Conservation (phyloP, 805 yeast species). For the Kazachstania africana region DNA sequence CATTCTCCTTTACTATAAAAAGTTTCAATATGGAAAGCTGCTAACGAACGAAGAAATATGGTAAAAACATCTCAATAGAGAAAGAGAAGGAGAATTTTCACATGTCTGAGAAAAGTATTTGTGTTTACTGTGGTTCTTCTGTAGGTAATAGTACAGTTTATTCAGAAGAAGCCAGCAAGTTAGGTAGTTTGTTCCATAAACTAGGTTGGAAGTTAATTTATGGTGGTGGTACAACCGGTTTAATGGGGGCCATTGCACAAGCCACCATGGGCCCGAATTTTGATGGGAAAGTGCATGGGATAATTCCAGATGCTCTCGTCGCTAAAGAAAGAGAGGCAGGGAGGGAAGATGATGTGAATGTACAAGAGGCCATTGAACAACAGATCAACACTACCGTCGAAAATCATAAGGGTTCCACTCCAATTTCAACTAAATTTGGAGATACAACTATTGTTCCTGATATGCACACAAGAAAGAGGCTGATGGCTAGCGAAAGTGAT, state of each 20-base stretch:
- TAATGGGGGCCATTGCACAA: slow-evolving; percentile 69
- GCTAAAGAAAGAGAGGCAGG: slow-evolving; percentile 51
- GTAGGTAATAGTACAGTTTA: slow-evolving; percentile 45
- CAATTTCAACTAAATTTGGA: slow-evolving; percentile 49
- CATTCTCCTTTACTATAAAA: too few relatives aligned
- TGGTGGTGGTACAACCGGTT: slow-evolving; percentile 83
- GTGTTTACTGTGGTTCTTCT: slow-evolving; percentile 84
- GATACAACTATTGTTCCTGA: slow-evolving; percentile 71
- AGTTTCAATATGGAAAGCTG: too few relatives aligned
- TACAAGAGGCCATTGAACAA: slow-evolving; percentile 29
- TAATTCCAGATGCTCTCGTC: slow-evolving; percentile 77
- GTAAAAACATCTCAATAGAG: too few relatives aligned
- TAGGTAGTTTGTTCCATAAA: slow-evolving; percentile 48
- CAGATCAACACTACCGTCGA: slow-evolving; percentile 45
- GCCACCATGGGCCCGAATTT: slow-evolving; percentile 36
- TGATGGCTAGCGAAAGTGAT: slow-evolving; percentile 80
- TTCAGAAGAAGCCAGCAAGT: slow-evolving; percentile 40
- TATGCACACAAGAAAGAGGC: slow-evolving; percentile 79
- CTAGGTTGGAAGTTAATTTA: slow-evolving; percentile 67
- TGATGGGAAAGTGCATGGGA: slow-evolving; percentile 64
- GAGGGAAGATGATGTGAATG: slow-evolving; percentile 2
- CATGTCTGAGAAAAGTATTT: slow-evolving; percentile 33
- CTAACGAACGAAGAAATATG: too few relatives aligned
- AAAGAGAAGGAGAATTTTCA: too few relatives aligned
- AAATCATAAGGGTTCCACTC: slow-evolving; percentile 55